Percentiles rank a stretch among this genome's conserved stretches.
Evolutionary conservation across 768 basidiomycete genomes (phyloP).

Genomic region (Candolleomyces aberdarensis): DNA sequence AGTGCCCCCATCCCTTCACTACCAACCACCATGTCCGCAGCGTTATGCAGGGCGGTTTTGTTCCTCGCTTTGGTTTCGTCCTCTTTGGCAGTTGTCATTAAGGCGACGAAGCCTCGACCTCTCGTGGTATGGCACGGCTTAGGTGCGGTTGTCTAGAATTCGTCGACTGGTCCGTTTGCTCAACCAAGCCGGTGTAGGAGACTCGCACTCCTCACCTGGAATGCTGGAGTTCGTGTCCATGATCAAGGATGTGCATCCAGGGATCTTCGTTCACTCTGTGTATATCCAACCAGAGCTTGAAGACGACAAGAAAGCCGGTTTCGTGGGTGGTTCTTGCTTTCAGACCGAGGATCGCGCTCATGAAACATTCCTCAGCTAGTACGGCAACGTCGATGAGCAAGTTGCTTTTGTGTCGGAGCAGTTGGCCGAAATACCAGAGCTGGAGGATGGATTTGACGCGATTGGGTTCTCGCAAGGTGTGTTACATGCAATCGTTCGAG

Average conservation of each 20-base stretch:
- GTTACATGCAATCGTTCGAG: slow-evolving; percentile 2
- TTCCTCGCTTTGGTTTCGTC: background rate
- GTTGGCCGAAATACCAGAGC: slow-evolving; percentile 58
- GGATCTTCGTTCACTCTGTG: slow-evolving; percentile 75
- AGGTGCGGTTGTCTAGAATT: slow-evolving; percentile 27
- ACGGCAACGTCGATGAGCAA: slow-evolving; percentile 75
- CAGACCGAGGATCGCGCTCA: background rate
- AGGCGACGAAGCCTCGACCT: slow-evolving; percentile 34
- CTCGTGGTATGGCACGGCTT: slow-evolving; percentile 79
- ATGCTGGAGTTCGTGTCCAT: slow-evolving; percentile 61
- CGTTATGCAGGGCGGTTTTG: background rate
- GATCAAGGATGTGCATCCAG: slow-evolving; percentile 63
- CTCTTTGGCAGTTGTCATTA: background rate
- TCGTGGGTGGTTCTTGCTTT: slow-evolving; percentile 47
- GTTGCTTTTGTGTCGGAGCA: slow-evolving; percentile 62
- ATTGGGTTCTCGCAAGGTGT: slow-evolving; percentile 85
- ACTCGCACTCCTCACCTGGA: slow-evolving; percentile 69
- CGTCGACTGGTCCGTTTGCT: slow-evolving; percentile 12
- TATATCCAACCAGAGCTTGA: slow-evolving; percentile 61
- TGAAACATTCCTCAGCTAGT: slow-evolving; percentile 40
- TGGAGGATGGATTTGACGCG: slow-evolving; percentile 74
- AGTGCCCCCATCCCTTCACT: background rate
- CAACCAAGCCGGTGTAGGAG: slow-evolving; percentile 49
- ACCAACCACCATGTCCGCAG: background rate
- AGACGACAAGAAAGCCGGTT: slow-evolving; percentile 65